Base-by-base conservation (phyloP, 352 stramenopile genomes). In the Phytophthora sp. region DNA sequence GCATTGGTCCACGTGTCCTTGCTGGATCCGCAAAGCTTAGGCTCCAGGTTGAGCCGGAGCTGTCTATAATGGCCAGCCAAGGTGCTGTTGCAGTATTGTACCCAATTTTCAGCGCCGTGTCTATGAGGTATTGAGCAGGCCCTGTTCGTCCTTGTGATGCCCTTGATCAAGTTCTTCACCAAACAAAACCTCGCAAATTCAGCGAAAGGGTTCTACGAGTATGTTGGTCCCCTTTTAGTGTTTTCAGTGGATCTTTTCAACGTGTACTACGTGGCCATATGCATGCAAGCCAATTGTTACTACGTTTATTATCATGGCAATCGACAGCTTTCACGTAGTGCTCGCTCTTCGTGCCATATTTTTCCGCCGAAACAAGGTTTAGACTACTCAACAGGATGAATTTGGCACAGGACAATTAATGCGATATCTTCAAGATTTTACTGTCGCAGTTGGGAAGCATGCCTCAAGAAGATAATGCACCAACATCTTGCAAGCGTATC, bases 181-280 rank as follows among this genome's bases (percentile, higher is more conserved):
- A 57, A 62, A 11, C 68, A 74, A 15, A 24, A 50, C 9, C 34
- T 48, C 3, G 61, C 54, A 2, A 11, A 39, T 2, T 34, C 28
- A 12, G 35, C 32, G 15, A 2, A 10, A 4, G 34, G 64, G 32
- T 59, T 62, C 37, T 37, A 57, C 13, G 66, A 74, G 12, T 39
- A 43, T n/a, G 42, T 62, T 4, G 39, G 45, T 2, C 42, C 32
- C 27, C 55, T 57, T 1, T 39, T 56, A n/a, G 54, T 64, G 4
- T 62, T 74, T 27, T 61, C 59, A 10, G 54, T 70, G 9, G 65
- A 69, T 12, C 17, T 60, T 1, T 70, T 70, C 49, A 66, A 63
- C 41, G 59, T 55, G 5, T 28, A 70, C 12, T 66, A 61, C 27
- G 37, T 63, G 4, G 44, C 54, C 5, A 63, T 48, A 12, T 66